Conservation (phyloP, 1,139 yeast species). For the Geotrichum bryndzae region DNA sequence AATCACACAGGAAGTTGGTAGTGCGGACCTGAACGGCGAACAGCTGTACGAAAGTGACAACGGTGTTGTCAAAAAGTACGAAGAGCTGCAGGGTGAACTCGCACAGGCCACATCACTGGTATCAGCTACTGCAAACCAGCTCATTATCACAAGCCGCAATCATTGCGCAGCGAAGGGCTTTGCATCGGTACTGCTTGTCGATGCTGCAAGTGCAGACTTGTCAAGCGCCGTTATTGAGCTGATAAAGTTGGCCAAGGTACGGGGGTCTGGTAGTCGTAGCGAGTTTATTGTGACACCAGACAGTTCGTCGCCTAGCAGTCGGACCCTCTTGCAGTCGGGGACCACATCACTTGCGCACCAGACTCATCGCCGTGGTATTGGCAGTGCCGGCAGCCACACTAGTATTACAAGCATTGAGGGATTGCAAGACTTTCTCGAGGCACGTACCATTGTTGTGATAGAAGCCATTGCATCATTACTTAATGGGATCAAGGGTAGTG, state of each 20-base stretch:
- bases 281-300: neutral
- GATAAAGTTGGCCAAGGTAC: slow-evolving; percentile 50
- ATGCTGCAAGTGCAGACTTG: slow-evolving; percentile 74
- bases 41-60: neutral
- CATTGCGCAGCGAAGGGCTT: slow-evolving; percentile 58
- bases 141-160: slow-evolving; percentile 74
- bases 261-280: slow-evolving; percentile 12
- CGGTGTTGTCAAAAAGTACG: slow-evolving; percentile 1
- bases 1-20: slow-evolving; percentile 37
- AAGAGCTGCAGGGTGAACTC: slow-evolving; percentile 26
- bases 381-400: slow-evolving; percentile 27
- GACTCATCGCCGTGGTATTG: neutral
- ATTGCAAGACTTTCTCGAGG: slow-evolving; percentile 78
- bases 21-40: slow-evolving; percentile 29
- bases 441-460: slow-evolving; percentile 88
- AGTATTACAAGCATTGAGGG: slow-evolving; percentile 55
- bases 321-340: neutral
- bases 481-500: slow-evolving; percentile 43
- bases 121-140: slow-evolving; percentile 70
- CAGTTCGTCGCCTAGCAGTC: neutral
- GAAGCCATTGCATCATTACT: slow-evolving; percentile 80
- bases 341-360: neutral
- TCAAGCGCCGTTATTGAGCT: slow-evolving; percentile 70
- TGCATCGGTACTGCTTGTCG: slow-evolving; percentile 66
- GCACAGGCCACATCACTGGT: slow-evolving; percentile 39